Evolutionary conservation across 352 stramenopile genomes (phyloP).

Genomic region (Phytopythium delawarense): DNA sequence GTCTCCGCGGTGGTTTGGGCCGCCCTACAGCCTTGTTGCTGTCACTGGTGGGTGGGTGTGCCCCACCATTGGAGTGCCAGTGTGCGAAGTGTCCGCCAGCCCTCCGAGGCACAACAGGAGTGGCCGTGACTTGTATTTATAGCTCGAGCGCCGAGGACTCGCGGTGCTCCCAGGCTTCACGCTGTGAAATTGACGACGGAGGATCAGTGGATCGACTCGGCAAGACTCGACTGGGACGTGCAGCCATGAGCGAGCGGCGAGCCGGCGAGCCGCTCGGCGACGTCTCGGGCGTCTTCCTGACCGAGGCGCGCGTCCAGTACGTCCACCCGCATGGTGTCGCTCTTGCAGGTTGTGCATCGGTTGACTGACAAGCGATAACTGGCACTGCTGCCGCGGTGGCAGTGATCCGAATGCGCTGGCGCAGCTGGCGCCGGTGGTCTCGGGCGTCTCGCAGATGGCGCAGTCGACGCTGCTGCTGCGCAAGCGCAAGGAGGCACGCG

Average conservation of each 20-base stretch:
- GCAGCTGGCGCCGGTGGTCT: conserved; percentile 74
- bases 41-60: too few species aligned
- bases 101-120: too few species aligned
- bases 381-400: not conserved
- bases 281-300: conserved; percentile 66
- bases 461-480: conserved; percentile 90
- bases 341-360: too few species aligned
- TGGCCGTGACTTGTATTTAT: not conserved
- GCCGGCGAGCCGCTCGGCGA: conserved; percentile 30
- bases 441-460: conserved; percentile 82
- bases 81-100: too few species aligned
- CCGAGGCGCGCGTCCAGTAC: conserved; percentile 55
- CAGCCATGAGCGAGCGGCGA: conserved; percentile 16
- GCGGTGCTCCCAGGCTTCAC: not conserved
- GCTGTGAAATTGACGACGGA: too few species aligned
- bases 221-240: not conserved
- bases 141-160: not conserved
- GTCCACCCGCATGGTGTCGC: conserved; percentile 3
- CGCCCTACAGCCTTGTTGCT: too few species aligned
- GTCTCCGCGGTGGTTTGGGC: too few species aligned
- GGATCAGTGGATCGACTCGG: too few species aligned
- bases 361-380: too few species aligned
- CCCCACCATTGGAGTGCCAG: too few species aligned
- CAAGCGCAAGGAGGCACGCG: conserved; percentile 92
- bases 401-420: conserved; percentile 40